Base-by-base conservation (phyloP, 2,329 filamentous ascomycete genomes). In the Magnaporthiopsis poae region DNA sequence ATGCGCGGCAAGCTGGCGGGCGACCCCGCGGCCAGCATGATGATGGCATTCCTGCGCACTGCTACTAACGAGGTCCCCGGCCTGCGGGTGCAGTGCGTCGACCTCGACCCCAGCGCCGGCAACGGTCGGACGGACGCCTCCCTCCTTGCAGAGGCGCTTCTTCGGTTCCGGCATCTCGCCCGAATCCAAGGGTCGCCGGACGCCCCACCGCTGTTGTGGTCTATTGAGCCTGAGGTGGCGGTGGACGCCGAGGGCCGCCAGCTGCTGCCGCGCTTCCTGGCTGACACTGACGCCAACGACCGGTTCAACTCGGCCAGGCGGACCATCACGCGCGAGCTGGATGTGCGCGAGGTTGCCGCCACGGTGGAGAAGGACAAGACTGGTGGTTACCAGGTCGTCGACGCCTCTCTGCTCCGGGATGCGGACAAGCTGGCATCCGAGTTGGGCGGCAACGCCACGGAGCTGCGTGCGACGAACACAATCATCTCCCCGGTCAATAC, bases 191-290 rank as follows among this genome's bases (percentile, higher is more conserved):
- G 35, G 18, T 27, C 31, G 35, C 29, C 31, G 35, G 15, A 35
- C 9, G 61, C 29, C 18, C 29, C 18, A 0, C 27, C 27, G 27
- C 27, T 27, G 27, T 60, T 76, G 4, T 76, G 74, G 74, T 71
- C 70, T 4, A 69, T 69, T 1, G 75, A 76, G 64, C 71, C 69
- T 1, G 73, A 76, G 59, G 29, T 73, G 1, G 64, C 66, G 9
- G 52, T 74, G 5, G 27, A 70, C 4, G 35, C 62, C 13, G 36
- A 63, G 21, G 62, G 62, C 8, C 36, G 21, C 15, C 33, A 27
- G 15, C 36, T 36, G n/a, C n/a, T 63, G 15, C 62, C 62, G 31
- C 62, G 62, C 15, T 36, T 63, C 62, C 36, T 36, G 62, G 18
- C 36, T 25, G 46, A 29, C 36, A 25, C 29, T 31, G 27, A 36